Evolutionary conservation across 805 yeast species (phyloP), one percentile per base, ranked within the genome.

Genomic region (Saccharomycopsis sp.): DNA sequence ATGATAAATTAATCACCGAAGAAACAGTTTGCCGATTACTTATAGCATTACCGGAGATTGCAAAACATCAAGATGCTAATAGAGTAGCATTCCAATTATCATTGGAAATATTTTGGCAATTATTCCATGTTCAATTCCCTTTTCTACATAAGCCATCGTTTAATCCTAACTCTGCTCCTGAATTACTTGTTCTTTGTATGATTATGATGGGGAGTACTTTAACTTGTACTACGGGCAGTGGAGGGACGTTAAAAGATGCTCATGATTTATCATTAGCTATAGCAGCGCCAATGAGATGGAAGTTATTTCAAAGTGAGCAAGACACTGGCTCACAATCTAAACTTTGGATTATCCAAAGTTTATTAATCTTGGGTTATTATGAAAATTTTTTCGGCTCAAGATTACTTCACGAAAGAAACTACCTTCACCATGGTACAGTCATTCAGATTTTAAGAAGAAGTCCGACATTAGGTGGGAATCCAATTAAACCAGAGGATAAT

Each of bases 401-500:
- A 54, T 64, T 65, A 33, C 61, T 84, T 54, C 96, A 86, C 58
- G 96, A 86, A 62, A 63, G 96, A 39, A 84, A 86, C 0, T 90
- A 82, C 60, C 65, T 87, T 17, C 95, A 87, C 58, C 96, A 86
- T 59, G 95, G 93, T 3, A 82, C 95, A 0, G 79, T 89, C 0
- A 79, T 85, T 33, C 95, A 86, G 60, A 63, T 86, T 35, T 63
- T 86, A 40, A 65, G 94, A 53, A 68, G 95, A 53, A 77, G 86
- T 0, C 86, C 94, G 1, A 74, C 83, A 1, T 61, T 86, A 27
- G 88, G 88, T 11, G 88, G 88, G 0, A 76, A 81, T 45, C 85
- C 87, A 0, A 34, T 29, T 2, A 40, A 41, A 34, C 22, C 43
- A 19, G 43, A 34, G 9, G 63, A 61, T 40, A 56, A 22, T 13